A percentile compares a stretch with the other conserved stretches of the same genome.
Evolutionary conservation across 768 basidiomycete genomes (phyloP).

Genomic region (Clitopilus passeckerianus): DNA sequence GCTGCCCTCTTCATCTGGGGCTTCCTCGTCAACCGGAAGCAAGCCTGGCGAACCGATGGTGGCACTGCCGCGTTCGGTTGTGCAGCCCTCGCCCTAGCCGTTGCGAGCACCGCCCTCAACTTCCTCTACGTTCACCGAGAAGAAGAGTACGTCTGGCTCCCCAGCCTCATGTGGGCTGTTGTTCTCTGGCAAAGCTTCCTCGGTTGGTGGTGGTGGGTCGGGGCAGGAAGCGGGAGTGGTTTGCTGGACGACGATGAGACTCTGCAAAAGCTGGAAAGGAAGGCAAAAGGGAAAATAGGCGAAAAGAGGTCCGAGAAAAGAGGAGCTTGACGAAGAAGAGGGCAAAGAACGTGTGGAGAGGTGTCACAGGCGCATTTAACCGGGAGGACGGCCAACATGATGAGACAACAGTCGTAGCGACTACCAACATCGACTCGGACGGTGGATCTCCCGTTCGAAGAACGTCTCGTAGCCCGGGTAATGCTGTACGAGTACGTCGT

Average conservation of each 20-base stretch:
- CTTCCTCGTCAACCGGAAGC: constrained; percentile 76
- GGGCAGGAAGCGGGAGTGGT: constrained; percentile 75
- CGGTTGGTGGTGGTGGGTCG: constrained; percentile 99
- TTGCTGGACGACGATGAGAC: constrained; percentile 47
- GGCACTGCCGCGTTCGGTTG: constrained; percentile 93
- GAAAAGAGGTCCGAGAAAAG: constrained; percentile 39
- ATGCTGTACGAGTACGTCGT: background rate
- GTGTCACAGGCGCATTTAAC: constrained; percentile 49
- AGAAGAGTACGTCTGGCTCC: constrained; percentile 90
- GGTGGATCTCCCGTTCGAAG: background rate
- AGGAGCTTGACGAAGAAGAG: constrained; percentile 45
- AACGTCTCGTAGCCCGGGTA: background rate
- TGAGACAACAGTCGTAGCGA: background rate
- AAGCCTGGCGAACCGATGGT: constrained; percentile 96
- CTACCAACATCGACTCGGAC: background rate
- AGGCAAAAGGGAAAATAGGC: constrained; percentile 53
- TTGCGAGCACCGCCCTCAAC: constrained; percentile 80
- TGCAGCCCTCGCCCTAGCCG: constrained; percentile 77
- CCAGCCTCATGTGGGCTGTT: constrained; percentile 83
- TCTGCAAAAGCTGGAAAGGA: constrained; percentile 52
- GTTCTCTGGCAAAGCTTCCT: constrained; percentile 97
- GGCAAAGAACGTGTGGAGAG: constrained; percentile 54
- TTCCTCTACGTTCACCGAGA: constrained; percentile 81
- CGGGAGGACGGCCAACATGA: constrained; percentile 3
- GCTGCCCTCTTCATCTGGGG: constrained; percentile 91